Evolutionary conservation across 768 basidiomycete genomes (phyloP).

Genomic region (Rhodotorula taiwanensis): DNA sequence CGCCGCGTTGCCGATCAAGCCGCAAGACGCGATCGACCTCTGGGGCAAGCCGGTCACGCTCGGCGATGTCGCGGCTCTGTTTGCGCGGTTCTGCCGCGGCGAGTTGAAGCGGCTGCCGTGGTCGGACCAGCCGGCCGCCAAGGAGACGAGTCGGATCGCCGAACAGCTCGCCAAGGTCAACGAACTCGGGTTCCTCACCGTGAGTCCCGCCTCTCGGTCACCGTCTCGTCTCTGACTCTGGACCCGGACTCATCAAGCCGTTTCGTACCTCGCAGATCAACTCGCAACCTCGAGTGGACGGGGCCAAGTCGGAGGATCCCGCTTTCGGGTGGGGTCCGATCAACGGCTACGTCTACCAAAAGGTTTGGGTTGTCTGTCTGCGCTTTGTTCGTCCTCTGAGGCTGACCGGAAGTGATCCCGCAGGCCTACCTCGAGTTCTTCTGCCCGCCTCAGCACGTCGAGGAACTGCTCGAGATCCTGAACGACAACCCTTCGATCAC

Average conservation of each 20-base stretch:
- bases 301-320: constrained; percentile 63
- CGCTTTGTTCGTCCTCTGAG: constrained; percentile 9
- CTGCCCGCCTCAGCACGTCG: constrained; percentile 48
- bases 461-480: constrained; percentile 36
- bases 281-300: constrained; percentile 92
- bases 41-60: constrained; percentile 69
- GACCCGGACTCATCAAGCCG: neutral
- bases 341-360: constrained; percentile 92
- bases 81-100: constrained; percentile 66
- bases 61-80: constrained; percentile 67
- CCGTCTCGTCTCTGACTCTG: too few relatives aligned
- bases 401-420: constrained; percentile 54
- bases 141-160: constrained; percentile 59
- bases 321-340: constrained; percentile 89
- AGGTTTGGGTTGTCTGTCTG: constrained; percentile 52
- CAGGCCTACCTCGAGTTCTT: constrained; percentile 96
- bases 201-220: neutral
- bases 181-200: constrained; percentile 83
- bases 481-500: constrained; percentile 72
- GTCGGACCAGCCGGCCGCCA: constrained; percentile 66
- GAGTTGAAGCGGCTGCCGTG: constrained; percentile 75
- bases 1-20: constrained; percentile 51
- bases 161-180: constrained; percentile 82
- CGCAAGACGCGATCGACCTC: constrained; percentile 52
- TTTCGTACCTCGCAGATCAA: constrained; percentile 51